A percentile compares a stretch with the other conserved stretches of the same genome.
Evolutionary conservation across 805 yeast genomes (phyloP).

Genomic region (Groenewaldozyma salmanticensis): DNA sequence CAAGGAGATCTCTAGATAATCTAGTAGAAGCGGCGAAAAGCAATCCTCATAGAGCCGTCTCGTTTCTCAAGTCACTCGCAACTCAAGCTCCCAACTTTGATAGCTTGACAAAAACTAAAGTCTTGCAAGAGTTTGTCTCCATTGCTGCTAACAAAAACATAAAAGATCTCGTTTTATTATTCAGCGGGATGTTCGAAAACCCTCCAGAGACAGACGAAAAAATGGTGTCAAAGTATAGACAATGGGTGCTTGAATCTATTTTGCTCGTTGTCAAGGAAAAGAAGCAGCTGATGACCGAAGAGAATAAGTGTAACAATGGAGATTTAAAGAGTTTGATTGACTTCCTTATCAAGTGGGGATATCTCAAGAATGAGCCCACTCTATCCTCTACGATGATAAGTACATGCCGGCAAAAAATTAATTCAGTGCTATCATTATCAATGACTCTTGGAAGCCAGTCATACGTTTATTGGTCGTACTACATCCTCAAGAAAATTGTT

Average conservation of each 20-base stretch:
- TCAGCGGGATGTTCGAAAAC: slow-evolving; percentile 12
- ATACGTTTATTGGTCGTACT: slow-evolving; percentile 42
- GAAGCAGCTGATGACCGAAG: slow-evolving; percentile 13
- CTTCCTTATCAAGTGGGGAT: slow-evolving; percentile 33
- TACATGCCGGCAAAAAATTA: slow-evolving; percentile 37
- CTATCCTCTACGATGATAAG: slow-evolving; percentile 17
- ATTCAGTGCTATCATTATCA: slow-evolving; percentile 55
- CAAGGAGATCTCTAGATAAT: slow-evolving; percentile 39
- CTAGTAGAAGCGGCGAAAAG: slow-evolving; percentile 33
- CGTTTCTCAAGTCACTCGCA: slow-evolving; percentile 27
- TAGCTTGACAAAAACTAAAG: slow-evolving; percentile 61
- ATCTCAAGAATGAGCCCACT: slow-evolving; percentile 26
- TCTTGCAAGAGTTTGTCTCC: slow-evolving; percentile 38
- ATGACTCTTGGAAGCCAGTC: background rate
- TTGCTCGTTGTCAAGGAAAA: slow-evolving; percentile 33
- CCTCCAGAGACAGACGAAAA: slow-evolving; percentile 16
- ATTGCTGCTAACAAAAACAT: slow-evolving; percentile 7
- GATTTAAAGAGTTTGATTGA: slow-evolving; percentile 19
- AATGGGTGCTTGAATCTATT: slow-evolving; percentile 53
- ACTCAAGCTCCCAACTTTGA: slow-evolving; percentile 53
- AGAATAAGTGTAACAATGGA: slow-evolving; percentile 15
- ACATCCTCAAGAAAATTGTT: slow-evolving; percentile 16
- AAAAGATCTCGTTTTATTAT: slow-evolving; percentile 18
- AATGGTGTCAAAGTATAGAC: slow-evolving; percentile 17
- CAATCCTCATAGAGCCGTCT: slow-evolving; percentile 30